Base-by-base conservation (phyloP, 2,329 filamentous ascomycete species). In the Trichoderma harzianum region DNA sequence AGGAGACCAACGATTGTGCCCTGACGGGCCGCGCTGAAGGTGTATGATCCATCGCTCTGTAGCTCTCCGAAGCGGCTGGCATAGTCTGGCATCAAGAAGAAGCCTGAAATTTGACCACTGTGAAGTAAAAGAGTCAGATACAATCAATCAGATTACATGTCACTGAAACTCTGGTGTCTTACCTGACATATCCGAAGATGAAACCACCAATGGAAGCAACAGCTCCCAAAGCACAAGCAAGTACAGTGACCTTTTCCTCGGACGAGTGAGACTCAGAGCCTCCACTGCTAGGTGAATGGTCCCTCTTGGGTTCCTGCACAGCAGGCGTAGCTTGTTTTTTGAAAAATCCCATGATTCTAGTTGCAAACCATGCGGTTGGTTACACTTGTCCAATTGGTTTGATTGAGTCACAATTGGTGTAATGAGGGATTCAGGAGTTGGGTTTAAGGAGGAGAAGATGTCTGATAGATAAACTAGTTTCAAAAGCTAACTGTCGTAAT, bases 181-280 rank as follows among this genome's bases (percentile, higher is more conserved):
- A 69, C 66, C 66, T 69, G 55, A 69, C 57, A 69, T 69, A 69
- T 36, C 66, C 66, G 14, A 69, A 69, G 18, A 69, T 69, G 39
- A 69, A 69, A 36, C 66, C 66, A 34, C 66, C 66, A 36, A 69
- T 61, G 28, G 28, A 36, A 24, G 66, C 66, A 69, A 69, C 57
- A n/a, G 66, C 66, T 36, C 66, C 66, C 36, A 69, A 16, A 21
- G 57, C 66, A 69, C 66, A 69, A 6, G 66, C 66, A 61, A 69
- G 66, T 16, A 21, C 26, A 18, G 66, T 69, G 28, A 69, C 66
- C 30, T 51, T 69, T 61, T 26, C 57, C 57, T 69, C 39, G 5
- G 57, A n/a, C n/a, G n/a, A 32, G 16, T 3, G 55, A 51, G 30
- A 1, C 21, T 58, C 39, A 10, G 57, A 53, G 3, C 21, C 53